Base-by-base conservation (phyloP, 2,329 filamentous ascomycete genomes). In the Domatiomyces catenatus region DNA sequence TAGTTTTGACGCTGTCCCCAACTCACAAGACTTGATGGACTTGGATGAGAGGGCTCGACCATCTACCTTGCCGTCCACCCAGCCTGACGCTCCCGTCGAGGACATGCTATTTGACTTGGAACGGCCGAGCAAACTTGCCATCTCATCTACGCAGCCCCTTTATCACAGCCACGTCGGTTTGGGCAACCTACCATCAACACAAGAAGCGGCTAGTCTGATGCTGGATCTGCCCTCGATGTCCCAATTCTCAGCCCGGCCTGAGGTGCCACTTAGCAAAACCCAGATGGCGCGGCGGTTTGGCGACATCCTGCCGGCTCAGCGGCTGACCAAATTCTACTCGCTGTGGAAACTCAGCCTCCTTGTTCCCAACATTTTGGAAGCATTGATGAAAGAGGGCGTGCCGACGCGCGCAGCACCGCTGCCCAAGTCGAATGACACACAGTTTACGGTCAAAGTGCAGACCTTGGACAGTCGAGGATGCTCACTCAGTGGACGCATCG, bases 281-380 rank as follows among this genome's bases (percentile, higher is more conserved):
- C 92, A 98, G 66, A 83, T 84, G 54, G 92, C 92, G 2, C 84
- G 84, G 26, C 80, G 77, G 44, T 98, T 96, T 74, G 79, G 79
- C 56, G 92, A 98, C 64, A 93, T 98, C 59, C 80, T 95, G 44
- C 93, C 92, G 0, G 75, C 84, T 6, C 85, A 93, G 64, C 81
- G 85, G 0, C 78, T 98, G 55, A 90, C 90, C 5, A 84, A 89
- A 51, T 98, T 98, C 75, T 89, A 92, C 68, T 95, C 89, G 0
- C 78, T 83, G 47, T 81, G 90, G 61, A 78, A 86, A 1, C 72
- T 86, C 5, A 71, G 77, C 12, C 76, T 90, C 51, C 77, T 98
- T 1, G 75, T 94, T 0, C 83, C 88, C 48, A 81, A 90, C 64
- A 73, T 98, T 18, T 75, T 79, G 59, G 84, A 88, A 57, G 85